Evolutionary conservation across 2,329 filamentous ascomycete species (phyloP), one percentile per base, ranked within the genome.

Genomic region (Botrytis deweyae): DNA sequence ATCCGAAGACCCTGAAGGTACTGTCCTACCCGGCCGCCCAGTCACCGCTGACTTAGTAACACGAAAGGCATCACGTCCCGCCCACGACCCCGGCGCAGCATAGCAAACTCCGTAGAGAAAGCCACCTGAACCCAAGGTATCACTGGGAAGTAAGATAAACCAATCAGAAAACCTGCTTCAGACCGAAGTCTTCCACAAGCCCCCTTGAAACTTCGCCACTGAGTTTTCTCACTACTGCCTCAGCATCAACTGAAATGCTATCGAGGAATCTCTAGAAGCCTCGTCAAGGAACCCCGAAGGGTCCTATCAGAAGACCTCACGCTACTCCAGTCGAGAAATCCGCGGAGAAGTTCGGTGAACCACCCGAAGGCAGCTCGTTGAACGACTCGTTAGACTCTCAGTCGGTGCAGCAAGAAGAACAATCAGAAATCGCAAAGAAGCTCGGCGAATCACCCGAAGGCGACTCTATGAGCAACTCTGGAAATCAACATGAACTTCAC

Each of bases 171-270:
- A 55, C 10, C 33, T 68, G 66, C 49, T 68, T 68, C 66, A 4
- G 25, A 68, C 66, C 66, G 18, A 58, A 68, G 66, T 58, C 49
- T 3, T 68, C 66, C 66, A 66, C 66, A 68, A 55, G 14, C 7
- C 66, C 36, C 49, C 66, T 68, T n/a, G 40, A 42, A 58, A 68
- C 49, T 29, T 58, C 49, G 66, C 7, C 66, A 58, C 66, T 58
- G 49, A 12, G n/a, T 58, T 58, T 33, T 68, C 49, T 58, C 18
- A 68, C 66, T 68, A 68, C 49, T 68, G 66, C 66, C 66, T 68
- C 66, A 68, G 66, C 66, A 68, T 68, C 49, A 68, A 68, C 66
- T 68, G 38, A 65, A 9, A 66, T 33, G 66, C n/a, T 68, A 8
- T 68, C n/a, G 49, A 68, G 40, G 49, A 25, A 36, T 25, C 66